phyloP scores from a whole-genome alignment of 441 rosid genomes.

The Capsella rubella region DNA sequence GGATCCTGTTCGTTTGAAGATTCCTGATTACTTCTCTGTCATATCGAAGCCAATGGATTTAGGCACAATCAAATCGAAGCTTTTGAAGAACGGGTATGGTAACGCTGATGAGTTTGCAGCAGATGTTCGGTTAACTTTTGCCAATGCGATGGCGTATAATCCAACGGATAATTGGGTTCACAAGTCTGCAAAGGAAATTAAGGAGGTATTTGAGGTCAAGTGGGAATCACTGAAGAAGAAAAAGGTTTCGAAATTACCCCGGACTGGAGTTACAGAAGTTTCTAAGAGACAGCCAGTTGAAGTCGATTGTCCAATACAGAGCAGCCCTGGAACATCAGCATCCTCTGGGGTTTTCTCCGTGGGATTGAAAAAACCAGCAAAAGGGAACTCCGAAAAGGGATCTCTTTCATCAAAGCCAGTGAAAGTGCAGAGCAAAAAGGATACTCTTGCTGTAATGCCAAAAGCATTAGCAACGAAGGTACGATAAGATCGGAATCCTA shows the following conservation, averaged over 20 bases:
- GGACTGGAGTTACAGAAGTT: conserved; percentile 27
- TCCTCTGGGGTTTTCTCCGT: conserved; percentile 35
- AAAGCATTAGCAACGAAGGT: conserved; percentile 40
- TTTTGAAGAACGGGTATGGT: conserved; percentile 51
- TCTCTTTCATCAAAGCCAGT: conserved; percentile 39
- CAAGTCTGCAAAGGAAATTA: conserved; percentile 51
- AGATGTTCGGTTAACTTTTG: conserved; percentile 65
- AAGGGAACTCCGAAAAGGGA: conserved; percentile 40
- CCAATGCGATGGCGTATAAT: conserved; percentile 68
- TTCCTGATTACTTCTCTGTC: conserved; percentile 72
- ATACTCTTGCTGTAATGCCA: conserved; percentile 9
- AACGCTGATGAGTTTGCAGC: conserved; percentile 62
- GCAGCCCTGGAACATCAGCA: conserved; percentile 49
- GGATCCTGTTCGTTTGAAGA: conserved; percentile 57
- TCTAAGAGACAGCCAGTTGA: conserved; percentile 12
- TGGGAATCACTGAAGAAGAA: conserved; percentile 73
- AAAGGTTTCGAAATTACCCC: conserved; percentile 39
- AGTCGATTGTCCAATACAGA: conserved; percentile 35
- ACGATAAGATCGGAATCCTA: not conserved
- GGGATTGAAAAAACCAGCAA: conserved; percentile 46
- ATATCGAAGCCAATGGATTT: conserved; percentile 70
- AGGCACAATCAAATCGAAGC: conserved; percentile 59
- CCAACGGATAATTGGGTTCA: conserved; percentile 59
- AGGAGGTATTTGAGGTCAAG: conserved; percentile 57
- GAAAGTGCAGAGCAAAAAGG: conserved; percentile 32